Conservation (phyloP, 2,329 filamentous ascomycete genomes). For the Colletotrichum sp. region DNA sequence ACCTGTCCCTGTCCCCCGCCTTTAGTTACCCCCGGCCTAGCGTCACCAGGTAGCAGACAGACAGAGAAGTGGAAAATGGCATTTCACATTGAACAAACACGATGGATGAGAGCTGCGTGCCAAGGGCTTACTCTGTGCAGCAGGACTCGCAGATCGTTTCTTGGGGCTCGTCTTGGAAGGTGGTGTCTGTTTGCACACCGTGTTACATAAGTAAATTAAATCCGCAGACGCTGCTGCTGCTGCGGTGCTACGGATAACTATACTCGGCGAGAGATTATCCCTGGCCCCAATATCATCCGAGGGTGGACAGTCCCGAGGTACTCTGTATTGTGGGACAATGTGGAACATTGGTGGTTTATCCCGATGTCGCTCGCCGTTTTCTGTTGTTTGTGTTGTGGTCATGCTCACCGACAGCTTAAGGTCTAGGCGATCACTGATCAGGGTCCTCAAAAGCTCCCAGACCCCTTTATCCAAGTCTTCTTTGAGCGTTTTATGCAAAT, state of each 20-base stretch:
- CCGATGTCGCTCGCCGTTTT: neutral
- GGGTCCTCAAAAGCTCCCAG: neutral
- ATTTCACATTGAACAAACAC: neutral
- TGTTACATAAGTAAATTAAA: neutral
- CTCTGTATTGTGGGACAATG: neutral
- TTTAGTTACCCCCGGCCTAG: neutral
- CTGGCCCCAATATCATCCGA: neutral
- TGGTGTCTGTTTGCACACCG: neutral
- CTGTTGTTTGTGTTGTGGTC: neutral
- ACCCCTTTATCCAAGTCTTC: neutral
- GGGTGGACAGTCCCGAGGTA: neutral
- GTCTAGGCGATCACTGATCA: neutral
- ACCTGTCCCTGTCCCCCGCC: neutral
- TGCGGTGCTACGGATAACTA: neutral
- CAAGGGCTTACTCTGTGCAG: neutral
- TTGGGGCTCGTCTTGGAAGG: neutral
- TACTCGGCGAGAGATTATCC: neutral
- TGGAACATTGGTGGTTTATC: neutral
- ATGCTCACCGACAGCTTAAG: neutral
- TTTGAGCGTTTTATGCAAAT: neutral
- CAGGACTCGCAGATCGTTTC: neutral
- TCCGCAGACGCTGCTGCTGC: neutral
- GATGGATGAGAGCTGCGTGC: neutral
- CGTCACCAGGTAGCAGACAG: neutral
- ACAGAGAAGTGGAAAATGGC: neutral